Evolutionary conservation across 2,329 filamentous ascomycete genomes (phyloP), one percentile per base, ranked within the genome.

Genomic region (Raffaelea ambrosiae): DNA sequence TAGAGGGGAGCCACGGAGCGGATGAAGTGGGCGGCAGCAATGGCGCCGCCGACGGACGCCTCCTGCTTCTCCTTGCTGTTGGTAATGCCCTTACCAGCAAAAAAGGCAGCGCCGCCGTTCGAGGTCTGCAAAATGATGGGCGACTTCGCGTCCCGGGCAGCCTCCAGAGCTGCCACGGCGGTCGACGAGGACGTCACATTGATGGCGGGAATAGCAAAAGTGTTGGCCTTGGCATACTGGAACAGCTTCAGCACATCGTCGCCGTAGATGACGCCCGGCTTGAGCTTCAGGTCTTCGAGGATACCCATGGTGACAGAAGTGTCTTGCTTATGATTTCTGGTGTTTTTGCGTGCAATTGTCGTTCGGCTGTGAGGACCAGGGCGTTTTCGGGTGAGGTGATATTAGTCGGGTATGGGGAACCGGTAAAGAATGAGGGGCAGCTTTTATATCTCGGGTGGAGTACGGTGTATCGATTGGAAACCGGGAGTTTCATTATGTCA

Each of bases 21-120:
- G 73, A 96, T 88, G 77, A 88, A 97, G 75, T 95, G 87, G 59
- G 93, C 93, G 59, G 79, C 90, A 54, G 93, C 90, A 56, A 97
- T 71, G 66, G 87, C 76, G 66, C 93, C 93, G 50, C 84, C 83
- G 64, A 98, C 86, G 57, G 89, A 95, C 53, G 89, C 91, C 61
- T 83, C 76, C 74, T 96, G 93, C 72, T 90, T 77, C 74, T 96
- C 91, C 72, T 90, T 77, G 54, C 62, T 63, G 67, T 95, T 94
- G 72, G 79, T 72, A 61, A 95, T 80, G 65, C 86, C 88, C 84
- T 91, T 91, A 69, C 88, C 89, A 60, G 86, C 87, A 65, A 95
- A 95, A 79, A 84, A 95, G 61, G 89, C 90, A 55, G 88, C 86
- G 72, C 90, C 90, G 63, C 93, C 93, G 72, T 97, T 88, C 61